Evolutionary conservation across 2,329 filamentous ascomycete species (phyloP).

Genomic region (Epicoccum nigrum): DNA sequence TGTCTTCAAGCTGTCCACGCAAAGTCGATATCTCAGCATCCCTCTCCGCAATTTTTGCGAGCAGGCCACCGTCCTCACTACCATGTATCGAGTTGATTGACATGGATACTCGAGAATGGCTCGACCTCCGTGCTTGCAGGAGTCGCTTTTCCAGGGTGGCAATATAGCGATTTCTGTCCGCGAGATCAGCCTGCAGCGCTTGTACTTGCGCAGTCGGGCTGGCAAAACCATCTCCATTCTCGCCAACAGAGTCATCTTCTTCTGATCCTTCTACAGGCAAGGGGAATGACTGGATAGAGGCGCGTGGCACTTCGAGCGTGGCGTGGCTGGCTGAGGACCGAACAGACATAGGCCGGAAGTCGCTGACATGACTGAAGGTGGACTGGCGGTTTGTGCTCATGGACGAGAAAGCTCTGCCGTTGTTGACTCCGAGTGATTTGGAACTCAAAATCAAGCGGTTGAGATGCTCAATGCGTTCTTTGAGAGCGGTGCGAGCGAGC

Average conservation of each 20-base stretch:
- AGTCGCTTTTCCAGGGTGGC: slow-evolving; percentile 90
- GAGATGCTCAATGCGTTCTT: slow-evolving; percentile 95
- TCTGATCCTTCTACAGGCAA: slow-evolving; percentile 43
- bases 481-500: slow-evolving; percentile 89
- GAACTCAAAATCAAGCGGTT: slow-evolving; percentile 95
- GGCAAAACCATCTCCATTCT: slow-evolving; percentile 85
- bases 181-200: slow-evolving; percentile 90
- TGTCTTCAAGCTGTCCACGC: slow-evolving; percentile 88
- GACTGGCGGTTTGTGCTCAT: slow-evolving; percentile 50
- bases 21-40: slow-evolving; percentile 92
- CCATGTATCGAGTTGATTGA: slow-evolving; percentile 69
- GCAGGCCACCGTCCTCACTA: slow-evolving; percentile 79
- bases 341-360: slow-evolving; percentile 57
- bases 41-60: slow-evolving; percentile 79
- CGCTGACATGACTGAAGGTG: slow-evolving; percentile 47
- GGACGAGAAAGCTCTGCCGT: slow-evolving; percentile 50
- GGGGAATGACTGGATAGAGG: slow-evolving; percentile 30
- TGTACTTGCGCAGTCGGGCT: slow-evolving; percentile 83
- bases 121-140: slow-evolving; percentile 86
- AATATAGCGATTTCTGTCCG: slow-evolving; percentile 98
- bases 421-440: slow-evolving; percentile 92
- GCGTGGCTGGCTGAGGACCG: slow-evolving; percentile 48
- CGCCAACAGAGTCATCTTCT: slow-evolving; percentile 66
- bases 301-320: slow-evolving; percentile 50
- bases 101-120: slow-evolving; percentile 84